Base-by-base conservation (phyloP, 225 moss, liverwort and hornwort genomes). In the Physcomitrium patens region DNA sequence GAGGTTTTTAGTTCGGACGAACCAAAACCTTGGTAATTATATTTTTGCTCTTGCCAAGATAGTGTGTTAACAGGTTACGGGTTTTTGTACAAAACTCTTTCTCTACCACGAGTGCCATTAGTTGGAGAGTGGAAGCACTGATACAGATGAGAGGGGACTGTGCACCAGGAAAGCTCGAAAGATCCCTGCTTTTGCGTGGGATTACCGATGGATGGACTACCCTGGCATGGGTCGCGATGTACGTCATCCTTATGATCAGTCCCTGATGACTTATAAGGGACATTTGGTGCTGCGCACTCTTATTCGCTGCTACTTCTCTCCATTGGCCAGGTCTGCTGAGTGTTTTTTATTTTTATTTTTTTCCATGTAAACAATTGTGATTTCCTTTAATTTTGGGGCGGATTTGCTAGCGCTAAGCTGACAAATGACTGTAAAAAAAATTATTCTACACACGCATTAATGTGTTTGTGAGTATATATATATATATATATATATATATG, bases 271-370 rank as follows among this genome's bases (percentile, higher is more conserved):
- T 12, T 93, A 93, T 74, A 83, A 84, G 71, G 93, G 93, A 20
- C 93, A 93, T 77, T 64, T 77, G 44, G 91, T 93, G 74, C 85
- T 93, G 48, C 83, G 82, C 70, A 93, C 93, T 52, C 93, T 93
- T 57, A 89, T 93, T 59, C 85, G 93, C 48, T 93, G 91, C 74
- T 93, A 91, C 74, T 89, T 93, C 70, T 93, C 93, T 76, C 93
- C 93, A 52, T 22, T 82, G 19, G 74, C 77, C 82, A 92, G 87
- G 92, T 92, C 1, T 54, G 37, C 12, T 3, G 14, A 46, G 13
- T 3, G 10, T 19, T 73, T 63, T 41, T 57, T 65, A 9, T n/a
- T n/a, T n/a, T n/a, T n/a, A n/a, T n/a, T n/a, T n/a, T n/a, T n/a
- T n/a, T 3, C 68, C 37, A 41, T 26, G n/a, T 17, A 9, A 47